Percentiles rank a stretch among this genome's conserved stretches.
Conservation (phyloP, 225 moss, liverwort and hornwort genomes). For the Marchantia paleacea region DNA sequence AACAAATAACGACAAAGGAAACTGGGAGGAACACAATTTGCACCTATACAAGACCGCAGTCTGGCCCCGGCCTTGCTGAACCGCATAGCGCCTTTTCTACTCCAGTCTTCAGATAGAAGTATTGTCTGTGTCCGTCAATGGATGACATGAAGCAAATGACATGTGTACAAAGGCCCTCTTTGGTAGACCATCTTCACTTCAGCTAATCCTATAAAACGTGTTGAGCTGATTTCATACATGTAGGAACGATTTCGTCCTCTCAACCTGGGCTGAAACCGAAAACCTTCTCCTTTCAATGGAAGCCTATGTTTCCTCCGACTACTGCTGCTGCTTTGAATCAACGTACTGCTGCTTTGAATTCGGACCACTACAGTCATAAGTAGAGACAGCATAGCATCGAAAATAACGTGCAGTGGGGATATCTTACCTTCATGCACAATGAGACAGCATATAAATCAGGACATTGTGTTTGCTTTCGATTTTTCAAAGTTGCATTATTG, state of each 20-base stretch:
- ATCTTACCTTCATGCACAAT: background rate
- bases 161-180: background rate
- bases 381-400: background rate
- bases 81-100: background rate
- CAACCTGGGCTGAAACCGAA: background rate
- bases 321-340: background rate
- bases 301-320: background rate
- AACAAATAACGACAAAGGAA: too few species aligned
- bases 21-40: too few species aligned
- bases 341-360: background rate
- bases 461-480: background rate
- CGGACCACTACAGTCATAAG: too few species aligned
- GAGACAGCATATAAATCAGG: background rate
- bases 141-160: background rate
- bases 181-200: background rate
- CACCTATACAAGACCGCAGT: background rate
- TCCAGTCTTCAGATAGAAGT: background rate
- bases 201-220: background rate
- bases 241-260: background rate
- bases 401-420: background rate
- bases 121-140: background rate
- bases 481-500: background rate
- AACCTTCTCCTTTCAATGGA: background rate
- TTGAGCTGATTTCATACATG: background rate
- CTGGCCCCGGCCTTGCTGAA: background rate